Evolutionary conservation across 1,284 basidiomycete genomes (phyloP).

Genomic region (Puccinia horiana): DNA sequence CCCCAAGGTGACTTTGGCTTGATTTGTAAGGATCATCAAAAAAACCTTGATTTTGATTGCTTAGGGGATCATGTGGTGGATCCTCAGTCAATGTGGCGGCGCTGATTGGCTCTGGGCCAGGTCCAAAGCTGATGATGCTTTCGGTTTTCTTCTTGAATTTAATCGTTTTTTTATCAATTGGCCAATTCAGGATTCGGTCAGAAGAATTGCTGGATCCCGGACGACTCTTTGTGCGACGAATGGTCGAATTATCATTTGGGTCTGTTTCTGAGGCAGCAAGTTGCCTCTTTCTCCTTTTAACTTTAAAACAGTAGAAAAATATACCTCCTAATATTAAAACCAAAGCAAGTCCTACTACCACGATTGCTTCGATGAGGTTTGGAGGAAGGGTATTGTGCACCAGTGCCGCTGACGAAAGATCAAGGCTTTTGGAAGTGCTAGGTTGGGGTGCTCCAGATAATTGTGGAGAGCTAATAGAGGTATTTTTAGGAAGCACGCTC

Average conservation of each 20-base stretch:
- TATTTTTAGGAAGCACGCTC: not conserved
- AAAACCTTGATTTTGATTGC: no score
- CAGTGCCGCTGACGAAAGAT: not conserved
- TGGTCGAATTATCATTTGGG: not conserved
- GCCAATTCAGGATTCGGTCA: not conserved
- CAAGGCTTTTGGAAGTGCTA: not conserved
- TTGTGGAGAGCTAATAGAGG: not conserved
- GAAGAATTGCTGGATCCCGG: not conserved
- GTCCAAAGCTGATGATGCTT: slow-evolving; percentile 15
- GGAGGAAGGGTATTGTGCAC: not conserved
- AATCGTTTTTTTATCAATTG: slow-evolving; percentile 30
- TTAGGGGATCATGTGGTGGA: not conserved
- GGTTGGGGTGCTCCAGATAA: not conserved
- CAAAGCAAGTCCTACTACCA: not conserved
- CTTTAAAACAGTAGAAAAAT: not conserved
- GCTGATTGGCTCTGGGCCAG: not conserved
- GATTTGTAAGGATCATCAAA: no score
- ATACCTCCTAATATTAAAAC: not conserved
- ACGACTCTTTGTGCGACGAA: not conserved
- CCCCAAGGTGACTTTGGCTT: no score
- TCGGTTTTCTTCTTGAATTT: slow-evolving; percentile 4
- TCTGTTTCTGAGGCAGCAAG: no score
- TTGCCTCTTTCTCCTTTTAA: not conserved
- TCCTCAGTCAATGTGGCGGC: not conserved
- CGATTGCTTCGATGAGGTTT: slow-evolving; percentile 13